Evolutionary conservation across 176 grass and related monocot genomes (phyloP).

Genomic region (Chloris gayana): DNA sequence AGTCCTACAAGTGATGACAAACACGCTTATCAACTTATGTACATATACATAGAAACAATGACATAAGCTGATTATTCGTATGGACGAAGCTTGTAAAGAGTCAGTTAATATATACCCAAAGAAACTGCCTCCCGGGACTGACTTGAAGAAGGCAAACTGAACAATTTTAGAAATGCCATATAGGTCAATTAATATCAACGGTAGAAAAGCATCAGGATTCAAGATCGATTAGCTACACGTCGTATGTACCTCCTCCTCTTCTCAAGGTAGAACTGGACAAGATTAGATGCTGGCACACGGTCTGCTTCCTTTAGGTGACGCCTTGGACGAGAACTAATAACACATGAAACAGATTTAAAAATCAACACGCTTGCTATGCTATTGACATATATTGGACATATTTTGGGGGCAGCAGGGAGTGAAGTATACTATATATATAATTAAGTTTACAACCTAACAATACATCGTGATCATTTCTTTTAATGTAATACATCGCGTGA

Average conservation of each 20-base stretch:
- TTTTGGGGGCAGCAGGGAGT: too few relatives aligned
- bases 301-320: slow-evolving; percentile 11
- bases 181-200: slow-evolving; percentile 2
- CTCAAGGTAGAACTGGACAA: slow-evolving; percentile 15
- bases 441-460: too few relatives aligned
- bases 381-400: too few relatives aligned
- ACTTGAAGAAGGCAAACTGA: slow-evolving; percentile 23
- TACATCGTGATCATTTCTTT: neutral
- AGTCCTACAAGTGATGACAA: neutral
- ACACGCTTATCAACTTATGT: neutral
- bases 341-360: neutral
- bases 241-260: slow-evolving; percentile 21
- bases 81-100: neutral
- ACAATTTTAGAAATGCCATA: slow-evolving; percentile 6
- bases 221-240: neutral
- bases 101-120: neutral
- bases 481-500: neutral
- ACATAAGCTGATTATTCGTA: neutral
- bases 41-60: neutral
- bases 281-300: neutral
- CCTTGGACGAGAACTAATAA: slow-evolving; percentile 11
- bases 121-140: neutral
- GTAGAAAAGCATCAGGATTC: neutral
- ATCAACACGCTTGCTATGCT: neutral
- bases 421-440: too few relatives aligned